Conservation (phyloP, 148 eudicot genomes). For the Vaccinium myrtillus region DNA sequence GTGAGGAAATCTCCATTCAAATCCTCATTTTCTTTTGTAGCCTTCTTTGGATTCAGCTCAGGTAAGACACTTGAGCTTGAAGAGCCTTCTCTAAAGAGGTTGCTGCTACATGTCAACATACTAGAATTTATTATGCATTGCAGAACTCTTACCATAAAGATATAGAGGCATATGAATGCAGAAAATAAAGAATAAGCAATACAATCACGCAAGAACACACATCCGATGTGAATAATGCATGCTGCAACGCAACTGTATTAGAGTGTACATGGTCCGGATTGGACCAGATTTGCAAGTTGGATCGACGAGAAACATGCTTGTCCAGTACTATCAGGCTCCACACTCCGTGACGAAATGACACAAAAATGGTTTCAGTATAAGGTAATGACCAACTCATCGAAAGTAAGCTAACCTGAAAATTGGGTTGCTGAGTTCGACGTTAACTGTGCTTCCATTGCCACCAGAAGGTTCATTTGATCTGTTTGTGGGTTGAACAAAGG, state of each 20-base stretch:
- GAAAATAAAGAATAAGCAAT: not conserved
- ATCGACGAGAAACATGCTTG: not conserved
- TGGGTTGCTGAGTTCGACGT: conserved; percentile 31
- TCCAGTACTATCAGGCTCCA: not conserved
- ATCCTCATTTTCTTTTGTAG: conserved; percentile 15
- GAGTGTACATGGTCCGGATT: too few relatives aligned
- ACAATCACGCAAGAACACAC: not conserved
- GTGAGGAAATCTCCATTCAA: conserved; percentile 47
- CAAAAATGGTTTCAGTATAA: not conserved
- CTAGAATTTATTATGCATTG: not conserved
- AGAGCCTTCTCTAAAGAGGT: conserved; percentile 37
- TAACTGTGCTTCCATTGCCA: conserved; percentile 28
- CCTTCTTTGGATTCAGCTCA: conserved; percentile 24
- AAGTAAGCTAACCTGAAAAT: conserved; percentile 42
- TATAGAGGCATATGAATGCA: not conserved
- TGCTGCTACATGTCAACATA: not conserved
- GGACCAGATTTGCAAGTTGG: not conserved
- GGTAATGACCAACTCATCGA: not conserved
- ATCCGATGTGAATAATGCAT: not conserved
- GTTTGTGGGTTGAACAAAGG: conserved; percentile 16
- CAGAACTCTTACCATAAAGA: not conserved
- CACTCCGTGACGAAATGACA: not conserved
- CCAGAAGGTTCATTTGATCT: conserved; percentile 34
- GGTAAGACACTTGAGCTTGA: conserved; percentile 23
- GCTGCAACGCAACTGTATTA: not conserved